Evolutionary conservation across 75 land plant species (phyloP), one percentile per base, ranked within the genome.

Genomic region (Pinus tabuliformis): DNA sequence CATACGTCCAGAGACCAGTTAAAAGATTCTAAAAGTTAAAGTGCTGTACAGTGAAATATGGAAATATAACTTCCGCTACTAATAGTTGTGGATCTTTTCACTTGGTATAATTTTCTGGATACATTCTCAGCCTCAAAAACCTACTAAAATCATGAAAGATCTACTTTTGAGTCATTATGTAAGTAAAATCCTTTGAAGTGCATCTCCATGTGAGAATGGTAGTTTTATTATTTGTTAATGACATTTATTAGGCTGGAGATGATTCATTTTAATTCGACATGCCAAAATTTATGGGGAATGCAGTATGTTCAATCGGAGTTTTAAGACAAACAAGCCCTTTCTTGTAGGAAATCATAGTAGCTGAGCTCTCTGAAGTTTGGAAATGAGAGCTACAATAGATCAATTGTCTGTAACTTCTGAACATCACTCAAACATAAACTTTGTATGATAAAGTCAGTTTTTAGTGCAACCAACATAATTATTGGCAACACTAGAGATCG

Each of bases 1-100:
- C 99, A 18, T 97, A 97, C 71, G 99, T 97, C 73, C 99, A 97
- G 75, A 91, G 99, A 75, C 99, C 98, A 21, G 92, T 97, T 57
- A 97, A 97, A 83, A 84, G 87, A 77, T 91, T 86, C 37, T 95
- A 80, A 87, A 30, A 62, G 20, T n/a, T 30, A 18, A 11, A 13
- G 12, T 14, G n/a, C 13, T 42, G 72, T 68, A 68, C 52, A 68
- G 13, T 42, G 42, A 68, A 39, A 17, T 68, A 13, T n/a, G n/a
- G 54, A 68, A 42, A 20, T n/a, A 21, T 11, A n/a, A 21, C 54
- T 42, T 39, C n/a, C 13, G 8, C 18, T 63, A 39, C 49, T 36
- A 15, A 65, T 9, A 36, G 42, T 14, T 36, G 66, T 30, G 37
- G 70, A 64, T 65, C n/a, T 18, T 66, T 66, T 66, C 21, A 66